phyloP scores from a whole-genome alignment of 257 asterid species.

The Solanum commersonii region DNA sequence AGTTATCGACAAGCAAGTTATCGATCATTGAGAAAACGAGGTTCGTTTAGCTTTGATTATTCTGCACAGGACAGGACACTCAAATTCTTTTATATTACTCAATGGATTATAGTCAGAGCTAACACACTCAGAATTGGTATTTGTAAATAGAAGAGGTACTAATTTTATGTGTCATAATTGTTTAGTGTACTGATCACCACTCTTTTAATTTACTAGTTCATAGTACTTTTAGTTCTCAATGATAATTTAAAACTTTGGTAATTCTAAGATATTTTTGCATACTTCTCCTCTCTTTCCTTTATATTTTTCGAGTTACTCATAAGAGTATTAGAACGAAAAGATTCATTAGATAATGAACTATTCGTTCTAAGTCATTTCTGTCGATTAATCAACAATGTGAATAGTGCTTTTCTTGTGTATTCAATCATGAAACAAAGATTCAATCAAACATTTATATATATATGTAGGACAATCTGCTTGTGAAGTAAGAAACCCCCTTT shows the following conservation, averaged over 20 bases:
- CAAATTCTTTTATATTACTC: background rate
- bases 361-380: too few species aligned
- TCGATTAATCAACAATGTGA: too few species aligned
- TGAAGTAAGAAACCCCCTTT: too few species aligned
- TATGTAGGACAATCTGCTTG: too few species aligned
- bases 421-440: too few species aligned
- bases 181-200: background rate
- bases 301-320: background rate
- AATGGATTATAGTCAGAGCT: background rate
- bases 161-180: background rate
- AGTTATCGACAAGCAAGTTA: constrained; percentile 27
- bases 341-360: background rate
- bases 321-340: background rate
- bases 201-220: background rate
- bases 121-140: background rate
- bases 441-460: too few species aligned
- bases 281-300: background rate
- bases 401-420: too few species aligned
- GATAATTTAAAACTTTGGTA: background rate
- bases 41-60: background rate
- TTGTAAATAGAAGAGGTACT: background rate
- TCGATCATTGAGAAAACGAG: background rate
- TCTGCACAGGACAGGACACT: background rate
- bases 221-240: background rate
- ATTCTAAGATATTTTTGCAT: background rate